Conservation (phyloP, 2,329 filamentous ascomycete genomes). For the Fusarium chaquense region DNA sequence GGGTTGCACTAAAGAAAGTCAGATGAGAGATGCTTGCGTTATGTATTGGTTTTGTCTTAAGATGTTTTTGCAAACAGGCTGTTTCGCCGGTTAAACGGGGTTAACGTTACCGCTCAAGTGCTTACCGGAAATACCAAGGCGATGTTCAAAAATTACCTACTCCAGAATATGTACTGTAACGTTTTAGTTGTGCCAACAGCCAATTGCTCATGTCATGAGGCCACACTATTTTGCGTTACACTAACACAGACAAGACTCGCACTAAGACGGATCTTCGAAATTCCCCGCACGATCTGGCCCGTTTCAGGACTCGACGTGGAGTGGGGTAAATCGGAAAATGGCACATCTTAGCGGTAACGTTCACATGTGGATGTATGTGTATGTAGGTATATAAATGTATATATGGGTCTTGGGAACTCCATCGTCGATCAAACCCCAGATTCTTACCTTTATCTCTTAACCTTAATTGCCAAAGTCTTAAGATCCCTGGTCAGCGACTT, state of each 20-base stretch:
- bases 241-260: not conserved
- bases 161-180: no score
- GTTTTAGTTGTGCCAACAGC: not conserved
- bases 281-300: no score
- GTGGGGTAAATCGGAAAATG: not conserved
- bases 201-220: not conserved
- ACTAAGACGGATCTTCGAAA: no score
- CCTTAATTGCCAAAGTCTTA: not conserved
- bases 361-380: not conserved
- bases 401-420: not conserved
- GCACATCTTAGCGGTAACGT: not conserved
- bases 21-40: not conserved
- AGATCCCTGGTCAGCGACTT: not conserved
- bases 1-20: not conserved
- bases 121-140: no score
- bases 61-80: no score
- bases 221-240: not conserved
- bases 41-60: not conserved
- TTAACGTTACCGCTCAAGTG: no score
- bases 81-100: no score
- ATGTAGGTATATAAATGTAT: not conserved
- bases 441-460: not conserved
- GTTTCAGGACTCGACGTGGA: not conserved
- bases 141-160: no score
- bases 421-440: not conserved